A percentile compares a stretch with the other conserved stretches of the same genome.
Evolutionary conservation across 192 early-diverging fungal species (phyloP).

Genomic region (Coemansia nantahalensis): DNA sequence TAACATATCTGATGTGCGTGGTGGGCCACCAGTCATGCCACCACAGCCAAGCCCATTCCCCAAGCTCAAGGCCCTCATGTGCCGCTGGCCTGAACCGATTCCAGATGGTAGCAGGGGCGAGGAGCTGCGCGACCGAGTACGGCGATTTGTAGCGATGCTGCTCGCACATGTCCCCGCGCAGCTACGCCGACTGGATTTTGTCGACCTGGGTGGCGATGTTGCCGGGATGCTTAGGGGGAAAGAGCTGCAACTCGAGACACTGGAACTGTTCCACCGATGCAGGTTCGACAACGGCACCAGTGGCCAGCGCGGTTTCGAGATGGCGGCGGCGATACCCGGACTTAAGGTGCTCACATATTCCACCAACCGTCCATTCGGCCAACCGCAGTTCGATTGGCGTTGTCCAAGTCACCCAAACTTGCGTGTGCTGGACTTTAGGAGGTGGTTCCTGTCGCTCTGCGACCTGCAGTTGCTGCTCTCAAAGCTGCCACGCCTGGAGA

Average conservation of each 20-base stretch:
- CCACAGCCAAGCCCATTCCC: not conserved
- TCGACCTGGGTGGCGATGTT: not conserved
- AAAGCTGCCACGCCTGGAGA: constrained; percentile 6
- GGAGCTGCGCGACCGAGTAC: no score
- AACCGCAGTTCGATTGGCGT: not conserved
- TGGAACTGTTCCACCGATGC: no score
- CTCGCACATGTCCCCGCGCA: not conserved
- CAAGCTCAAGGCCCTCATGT: not conserved
- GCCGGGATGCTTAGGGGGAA: no score
- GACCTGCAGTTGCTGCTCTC: constrained; percentile 12
- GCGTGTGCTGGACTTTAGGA: constrained; percentile 11
- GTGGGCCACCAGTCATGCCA: no score
- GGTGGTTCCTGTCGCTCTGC: constrained; percentile 4
- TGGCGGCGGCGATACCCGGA: no score
- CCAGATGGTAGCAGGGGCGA: no score
- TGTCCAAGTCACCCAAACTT: not conserved
- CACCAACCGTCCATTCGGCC: no score
- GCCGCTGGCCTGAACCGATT: not conserved
- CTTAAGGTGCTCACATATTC: no score
- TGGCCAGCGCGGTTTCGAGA: no score
- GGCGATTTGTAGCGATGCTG: not conserved
- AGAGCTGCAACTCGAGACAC: no score
- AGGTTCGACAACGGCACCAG: no score
- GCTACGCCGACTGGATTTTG: not conserved
- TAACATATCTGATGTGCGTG: no score